A percentile compares a stretch with the other conserved stretches of the same genome.
These are phyloP conservation scores for Fagopyrum esculentum DNA, from an alignment of 148 eudicot species.

Conservation along the genomic window DNA sequence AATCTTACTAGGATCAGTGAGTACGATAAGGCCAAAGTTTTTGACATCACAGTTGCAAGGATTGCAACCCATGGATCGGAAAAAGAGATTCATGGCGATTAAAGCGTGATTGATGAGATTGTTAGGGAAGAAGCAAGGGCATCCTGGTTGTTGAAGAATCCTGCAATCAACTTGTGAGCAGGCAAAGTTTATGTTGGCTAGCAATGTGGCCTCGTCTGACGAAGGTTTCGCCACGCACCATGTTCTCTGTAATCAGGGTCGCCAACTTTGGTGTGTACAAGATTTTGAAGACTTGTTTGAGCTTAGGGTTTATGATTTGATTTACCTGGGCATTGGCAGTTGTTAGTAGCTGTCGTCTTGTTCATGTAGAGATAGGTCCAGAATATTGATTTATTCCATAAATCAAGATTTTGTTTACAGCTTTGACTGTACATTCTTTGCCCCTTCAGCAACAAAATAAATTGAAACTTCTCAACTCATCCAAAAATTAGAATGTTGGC, in stretches of 20 bases:
- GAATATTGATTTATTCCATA: too few relatives aligned
- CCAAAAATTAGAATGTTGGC: too few relatives aligned
- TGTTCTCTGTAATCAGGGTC: slow-evolving; percentile 35
- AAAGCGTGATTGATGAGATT: slow-evolving; percentile 17
- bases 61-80: slow-evolving; percentile 10
- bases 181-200: slow-evolving; percentile 50
- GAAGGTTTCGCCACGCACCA: slow-evolving; percentile 94
- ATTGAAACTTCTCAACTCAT: too few relatives aligned
- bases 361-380: background rate
- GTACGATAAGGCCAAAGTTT: slow-evolving; percentile 16
- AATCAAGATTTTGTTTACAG: too few relatives aligned
- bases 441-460: too few relatives aligned
- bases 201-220: slow-evolving; percentile 30
- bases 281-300: background rate
- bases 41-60: slow-evolving; percentile 16
- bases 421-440: too few relatives aligned
- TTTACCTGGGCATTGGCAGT: background rate
- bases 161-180: slow-evolving; percentile 69
- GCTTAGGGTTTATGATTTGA: background rate
- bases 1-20: slow-evolving; percentile 20
- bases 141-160: slow-evolving; percentile 15
- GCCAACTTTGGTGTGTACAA: background rate
- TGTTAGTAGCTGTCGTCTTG: background rate
- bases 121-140: slow-evolving; percentile 13
- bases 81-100: slow-evolving; percentile 19